phyloP scores from a whole-genome alignment of 2,329 filamentous ascomycete genomes.

The Nigrospora sphaerica region DNA sequence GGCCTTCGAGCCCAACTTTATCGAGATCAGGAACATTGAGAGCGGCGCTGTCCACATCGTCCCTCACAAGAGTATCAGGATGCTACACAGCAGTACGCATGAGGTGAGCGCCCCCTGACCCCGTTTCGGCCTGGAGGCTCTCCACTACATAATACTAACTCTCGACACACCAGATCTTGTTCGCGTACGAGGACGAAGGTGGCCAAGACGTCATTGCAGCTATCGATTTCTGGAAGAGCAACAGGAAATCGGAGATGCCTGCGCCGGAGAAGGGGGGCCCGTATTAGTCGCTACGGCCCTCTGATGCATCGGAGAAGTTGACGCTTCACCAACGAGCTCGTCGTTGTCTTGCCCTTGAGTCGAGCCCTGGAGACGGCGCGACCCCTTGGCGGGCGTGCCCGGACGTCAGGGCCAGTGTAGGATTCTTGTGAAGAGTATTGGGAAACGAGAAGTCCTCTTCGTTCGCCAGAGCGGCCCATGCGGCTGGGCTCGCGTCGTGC shows the following conservation, averaged over 20 bases:
- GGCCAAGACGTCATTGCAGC: conserved; percentile 92
- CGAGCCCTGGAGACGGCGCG: too few species aligned
- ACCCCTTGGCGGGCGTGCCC: too few species aligned
- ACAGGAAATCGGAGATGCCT: conserved; percentile 27
- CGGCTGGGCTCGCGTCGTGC: too few species aligned
- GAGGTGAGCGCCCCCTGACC: conserved; percentile 59
- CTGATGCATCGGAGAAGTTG: too few species aligned
- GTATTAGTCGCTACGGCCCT: not conserved
- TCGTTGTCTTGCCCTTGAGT: too few species aligned
- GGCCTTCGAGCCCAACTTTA: conserved; percentile 95
- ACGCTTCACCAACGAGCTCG: too few species aligned
- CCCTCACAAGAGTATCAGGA: conserved; percentile 91
- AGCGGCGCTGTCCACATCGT: conserved; percentile 93
- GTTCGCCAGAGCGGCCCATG: too few species aligned
- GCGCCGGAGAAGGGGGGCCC: conserved; percentile 3
- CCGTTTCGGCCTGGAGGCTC: conserved; percentile 8
- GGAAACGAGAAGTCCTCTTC: too few species aligned
- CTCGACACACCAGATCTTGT: conserved; percentile 64
- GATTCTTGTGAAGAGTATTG: too few species aligned
- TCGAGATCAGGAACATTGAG: conserved; percentile 93
- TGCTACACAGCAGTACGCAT: conserved; percentile 94
- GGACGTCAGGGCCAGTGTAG: too few species aligned
- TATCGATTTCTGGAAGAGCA: conserved; percentile 89
- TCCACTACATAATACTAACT: conserved; percentile 17
- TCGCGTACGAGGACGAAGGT: conserved; percentile 92